A percentile compares a stretch with the other conserved stretches of the same genome.
Evolutionary conservation across 345 rosid genomes (phyloP).

Genomic region (Lumnitzera littorea): DNA sequence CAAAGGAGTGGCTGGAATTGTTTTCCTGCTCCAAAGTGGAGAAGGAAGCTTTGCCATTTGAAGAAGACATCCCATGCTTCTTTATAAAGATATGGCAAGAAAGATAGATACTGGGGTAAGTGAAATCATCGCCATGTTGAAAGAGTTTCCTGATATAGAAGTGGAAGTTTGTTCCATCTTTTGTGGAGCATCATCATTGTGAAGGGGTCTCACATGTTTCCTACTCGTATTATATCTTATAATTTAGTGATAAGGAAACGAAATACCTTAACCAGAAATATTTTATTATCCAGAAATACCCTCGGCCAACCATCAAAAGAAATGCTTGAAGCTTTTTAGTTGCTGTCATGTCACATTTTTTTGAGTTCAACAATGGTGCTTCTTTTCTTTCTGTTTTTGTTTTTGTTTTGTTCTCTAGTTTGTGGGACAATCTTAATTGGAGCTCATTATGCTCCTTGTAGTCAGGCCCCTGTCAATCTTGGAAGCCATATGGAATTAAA

Average conservation of each 20-base stretch:
- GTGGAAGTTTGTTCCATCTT: slow-evolving; percentile 23
- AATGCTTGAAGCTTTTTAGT: no score
- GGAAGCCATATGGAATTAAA: no score
- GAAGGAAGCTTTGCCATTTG: not conserved
- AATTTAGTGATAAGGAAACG: slow-evolving; percentile 11
- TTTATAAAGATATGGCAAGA: slow-evolving; percentile 5
- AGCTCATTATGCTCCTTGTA: no score
- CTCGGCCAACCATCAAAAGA: not conserved
- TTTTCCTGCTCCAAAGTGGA: slow-evolving; percentile 4
- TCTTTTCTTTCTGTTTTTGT: no score
- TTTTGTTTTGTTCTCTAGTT: no score
- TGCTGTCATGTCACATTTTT: no score
- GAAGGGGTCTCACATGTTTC: slow-evolving; percentile 16
- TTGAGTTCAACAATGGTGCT: no score
- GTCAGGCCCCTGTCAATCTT: no score
- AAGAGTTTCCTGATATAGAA: slow-evolving; percentile 24
- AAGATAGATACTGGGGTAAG: slow-evolving; percentile 9
- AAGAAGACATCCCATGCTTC: no score
- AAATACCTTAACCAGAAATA: slow-evolving; percentile 27
- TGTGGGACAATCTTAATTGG: no score
- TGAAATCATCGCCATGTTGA: slow-evolving; percentile 1
- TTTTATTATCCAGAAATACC: not conserved
- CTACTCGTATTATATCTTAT: not conserved
- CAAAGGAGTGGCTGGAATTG: not conserved
- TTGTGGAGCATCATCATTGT: slow-evolving; percentile 30